phyloP scores from a whole-genome alignment of 805 yeast genomes.

The Diddensiella santjacobensis region DNA sequence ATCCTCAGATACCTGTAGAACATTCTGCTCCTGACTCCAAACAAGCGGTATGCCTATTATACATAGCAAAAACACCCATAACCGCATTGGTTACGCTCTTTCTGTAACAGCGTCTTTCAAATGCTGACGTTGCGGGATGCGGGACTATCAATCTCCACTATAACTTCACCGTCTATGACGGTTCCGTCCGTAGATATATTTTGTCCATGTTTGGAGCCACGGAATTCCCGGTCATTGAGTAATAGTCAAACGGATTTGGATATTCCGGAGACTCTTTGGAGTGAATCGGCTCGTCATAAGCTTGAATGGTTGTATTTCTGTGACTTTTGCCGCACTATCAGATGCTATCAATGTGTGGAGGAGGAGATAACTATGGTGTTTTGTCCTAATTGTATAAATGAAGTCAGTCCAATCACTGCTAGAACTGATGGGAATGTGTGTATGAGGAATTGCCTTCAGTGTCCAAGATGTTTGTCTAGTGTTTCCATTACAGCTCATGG shows the following conservation, averaged over 20 bases:
- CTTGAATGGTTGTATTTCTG: conserved; percentile 36
- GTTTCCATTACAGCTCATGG: conserved; percentile 11
- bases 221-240: neutral
- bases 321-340: conserved; percentile 32
- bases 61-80: neutral
- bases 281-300: conserved; percentile 24
- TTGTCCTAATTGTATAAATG: conserved; percentile 37
- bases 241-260: neutral
- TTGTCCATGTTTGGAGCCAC: conserved; percentile 10
- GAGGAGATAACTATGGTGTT: conserved; percentile 33
- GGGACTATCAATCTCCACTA: too few species aligned
- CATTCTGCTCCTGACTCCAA: neutral
- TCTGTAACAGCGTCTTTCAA: too few species aligned
- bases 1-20: neutral
- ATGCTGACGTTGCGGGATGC: too few species aligned
- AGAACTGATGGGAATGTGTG: conserved; percentile 28
- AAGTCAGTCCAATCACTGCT: conserved; percentile 29
- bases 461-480: conserved; percentile 32
- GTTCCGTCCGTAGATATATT: conserved; percentile 1
- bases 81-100: neutral
- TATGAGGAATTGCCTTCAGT: conserved; percentile 34
- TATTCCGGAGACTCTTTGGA: conserved; percentile 24
- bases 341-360: conserved; percentile 37
- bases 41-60: neutral
- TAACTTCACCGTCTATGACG: conserved; percentile 2